Evolutionary conservation across 805 yeast genomes (phyloP), one percentile per base, ranked within the genome.

Genomic region (Yarrowia keelungensis): DNA sequence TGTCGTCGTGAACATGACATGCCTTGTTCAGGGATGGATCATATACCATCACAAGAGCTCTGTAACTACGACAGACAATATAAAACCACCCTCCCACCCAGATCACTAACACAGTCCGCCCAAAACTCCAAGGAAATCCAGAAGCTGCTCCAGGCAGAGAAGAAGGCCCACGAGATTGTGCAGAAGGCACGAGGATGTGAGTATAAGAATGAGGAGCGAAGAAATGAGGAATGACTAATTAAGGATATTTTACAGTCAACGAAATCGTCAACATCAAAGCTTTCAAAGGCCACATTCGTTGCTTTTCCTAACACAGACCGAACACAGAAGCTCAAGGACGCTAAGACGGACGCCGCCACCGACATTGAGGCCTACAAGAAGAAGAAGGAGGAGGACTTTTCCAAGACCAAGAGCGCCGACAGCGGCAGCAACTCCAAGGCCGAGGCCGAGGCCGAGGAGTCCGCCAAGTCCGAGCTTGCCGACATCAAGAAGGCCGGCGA

Each of bases 91-190:
- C 38, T 16, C 35, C 8, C 15, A 26, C 15, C 56, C 56, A 26
- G 32, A 38, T 14, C 12, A 16, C 65, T 59, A 59, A 67, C 46
- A 50, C 72, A 79, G 82, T 80, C 83, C 70, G 82, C 82, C 53
- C 81, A 81, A 69, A 80, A 77, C 74, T 80, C 84, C 43, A 77
- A 84, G 69, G 92, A 91, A 74, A 88, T 88, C 75, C 90, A 88
- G 82, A 86, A 90, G 72, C 84, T 88, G 70, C 82, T 88, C 71
- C 76, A 90, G 84, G 97, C 98, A 71, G 99, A 95, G 82, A 92
- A 90, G 81, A 94, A 91, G 75, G 98, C 99, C n/a, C 98, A 97
- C 74, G 93, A 89, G 74, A 90, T 93, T 72, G 98, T 95, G 71
- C 85, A 93, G 75, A 89, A 90, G 77, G 98, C 99, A 32, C 91